Evolutionary conservation across 2,329 filamentous ascomycete species (phyloP), one percentile per base, ranked within the genome.

Genomic region (Hymenotorrendiella dingleyae): DNA sequence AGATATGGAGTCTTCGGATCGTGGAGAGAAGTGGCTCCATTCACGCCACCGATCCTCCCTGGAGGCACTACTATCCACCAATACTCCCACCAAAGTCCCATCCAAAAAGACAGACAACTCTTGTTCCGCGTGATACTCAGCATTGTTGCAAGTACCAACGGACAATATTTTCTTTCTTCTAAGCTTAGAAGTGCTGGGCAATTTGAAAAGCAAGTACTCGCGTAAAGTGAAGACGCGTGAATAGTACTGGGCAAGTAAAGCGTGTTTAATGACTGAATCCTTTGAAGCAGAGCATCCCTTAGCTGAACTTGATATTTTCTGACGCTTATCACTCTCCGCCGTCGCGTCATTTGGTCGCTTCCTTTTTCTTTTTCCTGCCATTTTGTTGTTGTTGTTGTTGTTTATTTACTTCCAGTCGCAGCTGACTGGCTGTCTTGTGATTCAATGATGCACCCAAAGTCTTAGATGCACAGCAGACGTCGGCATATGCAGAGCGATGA

Each of bases 201-300:
- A 72, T 46, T 71, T 76, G 16, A 69, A 68, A 36, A 90, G 67
- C 28, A 90, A 67, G 65, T 87, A 86, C 45, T 83, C 71, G 54
- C 87, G 80, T 44, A 95, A 67, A 0, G 80, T 80, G 42, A 78
- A 62, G 10, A 89, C 73, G 35, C 72, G 64, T 6, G 72, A 65
- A 64, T 89, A 94, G 64, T 82, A 85, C 48, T 75, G 73, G 34
- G 71, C 71, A 43, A 94, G 70, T 24, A 93, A 73, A 41, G 78
- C 76, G 58, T 87, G 81, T 44, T 66, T 63, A 41, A 67, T 56
- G 5, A 57, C 36, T 7, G 49, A 34, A 26, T 52, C 52, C 16
- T 14, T 30, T 12, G 24, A 20, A 20, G 38, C 14, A 19, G 23
- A 27, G 7, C 22, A 12, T 19, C 16, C 21, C 14, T 17, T 47